phyloP scores from a whole-genome alignment of 805 yeast genomes.

The Pichia insulana region DNA sequence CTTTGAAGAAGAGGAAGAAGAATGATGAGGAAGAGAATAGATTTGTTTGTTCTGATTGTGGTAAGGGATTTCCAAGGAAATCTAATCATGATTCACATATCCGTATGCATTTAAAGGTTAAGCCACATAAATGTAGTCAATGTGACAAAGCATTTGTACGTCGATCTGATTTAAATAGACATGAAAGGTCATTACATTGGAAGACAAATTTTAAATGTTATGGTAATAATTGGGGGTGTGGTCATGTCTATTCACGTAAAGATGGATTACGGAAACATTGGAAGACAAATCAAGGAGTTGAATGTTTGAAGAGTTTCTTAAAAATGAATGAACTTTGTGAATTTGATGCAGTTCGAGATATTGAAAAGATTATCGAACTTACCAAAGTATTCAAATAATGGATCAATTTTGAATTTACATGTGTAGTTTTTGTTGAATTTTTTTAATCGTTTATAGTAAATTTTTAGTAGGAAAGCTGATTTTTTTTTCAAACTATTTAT shows the following conservation, averaged over 20 bases:
- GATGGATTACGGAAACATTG: constrained; percentile 11
- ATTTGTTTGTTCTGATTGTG: constrained; percentile 9
- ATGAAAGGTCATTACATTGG: constrained; percentile 10
- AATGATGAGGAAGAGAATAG: not conserved
- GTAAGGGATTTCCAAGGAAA: constrained; percentile 11
- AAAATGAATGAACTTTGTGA: not conserved
- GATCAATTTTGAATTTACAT: too few relatives aligned
- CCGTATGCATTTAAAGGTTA: constrained; percentile 9
- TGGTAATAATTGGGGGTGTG: constrained; percentile 8
- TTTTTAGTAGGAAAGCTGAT: too few relatives aligned
- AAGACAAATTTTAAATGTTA: constrained; percentile 6
- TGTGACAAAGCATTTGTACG: constrained; percentile 13
- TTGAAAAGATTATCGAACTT: constrained; percentile 5
- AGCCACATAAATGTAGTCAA: constrained; percentile 9
- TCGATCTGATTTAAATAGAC: constrained; percentile 11
- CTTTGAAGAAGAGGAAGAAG: not conserved
- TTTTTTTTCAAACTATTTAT: too few relatives aligned
- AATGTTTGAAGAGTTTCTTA: constrained; percentile 3
- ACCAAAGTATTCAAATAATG: constrained; percentile 1
- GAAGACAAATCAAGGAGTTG: constrained; percentile 4
- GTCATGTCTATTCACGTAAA: constrained; percentile 7
- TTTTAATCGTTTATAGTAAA: too few relatives aligned
- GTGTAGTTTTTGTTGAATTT: too few relatives aligned
- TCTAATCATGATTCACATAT: constrained; percentile 14
- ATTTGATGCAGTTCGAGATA: not conserved